Evolutionary conservation across 371 early-diverging fungal genomes (phyloP).

Genomic region (Mortierella sp.): DNA sequence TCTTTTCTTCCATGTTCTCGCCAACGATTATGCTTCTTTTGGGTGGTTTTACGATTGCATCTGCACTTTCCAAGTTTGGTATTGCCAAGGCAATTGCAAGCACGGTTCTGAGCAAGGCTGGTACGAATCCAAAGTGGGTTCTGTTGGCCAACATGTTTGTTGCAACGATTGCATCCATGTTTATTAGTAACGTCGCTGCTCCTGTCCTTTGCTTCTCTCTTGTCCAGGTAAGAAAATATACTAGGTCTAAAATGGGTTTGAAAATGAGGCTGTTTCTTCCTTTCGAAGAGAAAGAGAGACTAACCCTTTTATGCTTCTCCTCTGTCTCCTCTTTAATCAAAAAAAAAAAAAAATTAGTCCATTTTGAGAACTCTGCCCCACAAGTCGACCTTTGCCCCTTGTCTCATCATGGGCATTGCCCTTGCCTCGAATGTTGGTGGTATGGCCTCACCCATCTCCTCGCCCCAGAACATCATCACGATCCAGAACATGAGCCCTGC

Average conservation of each 20-base stretch:
- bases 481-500: slow-evolving; percentile 80
- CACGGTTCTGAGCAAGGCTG: slow-evolving; percentile 74
- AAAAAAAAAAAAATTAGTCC: too few relatives aligned
- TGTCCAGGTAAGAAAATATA: slow-evolving; percentile 60
- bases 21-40: slow-evolving; percentile 87
- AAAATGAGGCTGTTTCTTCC: too few relatives aligned
- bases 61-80: slow-evolving; percentile 78
- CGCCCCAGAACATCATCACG: slow-evolving; percentile 84
- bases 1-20: slow-evolving; percentile 84
- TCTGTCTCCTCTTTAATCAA: slow-evolving; percentile 7
- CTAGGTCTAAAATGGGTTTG: too few relatives aligned
- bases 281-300: too few relatives aligned
- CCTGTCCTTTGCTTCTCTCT: slow-evolving; percentile 87
- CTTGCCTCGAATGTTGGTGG: slow-evolving; percentile 87
- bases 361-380: slow-evolving; percentile 80
- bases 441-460: slow-evolving; percentile 88
- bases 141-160: slow-evolving; percentile 81
- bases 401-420: slow-evolving; percentile 84
- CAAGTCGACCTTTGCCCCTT: slow-evolving; percentile 71
- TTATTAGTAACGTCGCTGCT: slow-evolving; percentile 86
- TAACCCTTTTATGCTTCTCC: not conserved
- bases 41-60: slow-evolving; percentile 86
- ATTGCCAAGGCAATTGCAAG: slow-evolving; percentile 80
- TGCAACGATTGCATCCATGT: slow-evolving; percentile 80
- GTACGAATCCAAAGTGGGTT: slow-evolving; percentile 72